Percentiles rank a stretch among this genome's conserved stretches.
These are phyloP conservation scores for Fremontodendron californicum DNA, from an alignment of 345 rosid species.

Conservation along the genomic window DNA sequence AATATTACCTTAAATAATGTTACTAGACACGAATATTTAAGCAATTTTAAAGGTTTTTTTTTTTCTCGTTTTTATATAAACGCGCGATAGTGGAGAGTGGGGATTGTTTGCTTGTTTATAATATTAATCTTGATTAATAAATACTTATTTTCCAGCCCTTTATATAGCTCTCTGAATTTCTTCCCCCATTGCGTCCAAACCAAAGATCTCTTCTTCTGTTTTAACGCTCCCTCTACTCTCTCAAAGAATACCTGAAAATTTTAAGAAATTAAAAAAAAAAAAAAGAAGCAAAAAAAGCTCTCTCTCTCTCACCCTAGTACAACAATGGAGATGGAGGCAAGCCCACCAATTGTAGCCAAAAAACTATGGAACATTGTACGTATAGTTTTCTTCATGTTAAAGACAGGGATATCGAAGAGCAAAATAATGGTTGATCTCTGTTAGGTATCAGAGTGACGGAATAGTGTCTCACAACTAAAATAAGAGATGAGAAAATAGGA, in stretches of 20 bases:
- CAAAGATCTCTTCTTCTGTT: not conserved
- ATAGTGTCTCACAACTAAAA: too few species aligned
- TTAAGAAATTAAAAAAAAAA: not conserved
- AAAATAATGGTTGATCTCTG: constrained; percentile 32
- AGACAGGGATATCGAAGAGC: constrained; percentile 51
- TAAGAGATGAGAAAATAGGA: too few species aligned
- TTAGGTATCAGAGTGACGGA: too few species aligned
- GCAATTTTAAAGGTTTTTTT: not conserved
- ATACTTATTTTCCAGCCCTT: constrained; percentile 33
- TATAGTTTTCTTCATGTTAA: constrained; percentile 35
- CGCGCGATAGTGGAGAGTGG: not conserved
- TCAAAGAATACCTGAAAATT: not conserved
- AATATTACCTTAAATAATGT: too few species aligned
- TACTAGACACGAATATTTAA: too few species aligned
- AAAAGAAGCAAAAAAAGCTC: not conserved
- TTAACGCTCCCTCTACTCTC: not conserved
- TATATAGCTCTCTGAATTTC: constrained; percentile 31
- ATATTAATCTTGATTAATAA: not conserved
- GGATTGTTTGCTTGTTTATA: not conserved
- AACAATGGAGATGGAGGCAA: constrained; percentile 38
- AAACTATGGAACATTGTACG: constrained; percentile 45
- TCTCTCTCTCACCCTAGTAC: not conserved
- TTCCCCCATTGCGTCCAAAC: not conserved
- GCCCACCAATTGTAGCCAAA: constrained; percentile 31
- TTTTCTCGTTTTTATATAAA: not conserved